phyloP scores from a whole-genome alignment of 768 basidiomycete genomes.

The Russula ochroleuca region DNA sequence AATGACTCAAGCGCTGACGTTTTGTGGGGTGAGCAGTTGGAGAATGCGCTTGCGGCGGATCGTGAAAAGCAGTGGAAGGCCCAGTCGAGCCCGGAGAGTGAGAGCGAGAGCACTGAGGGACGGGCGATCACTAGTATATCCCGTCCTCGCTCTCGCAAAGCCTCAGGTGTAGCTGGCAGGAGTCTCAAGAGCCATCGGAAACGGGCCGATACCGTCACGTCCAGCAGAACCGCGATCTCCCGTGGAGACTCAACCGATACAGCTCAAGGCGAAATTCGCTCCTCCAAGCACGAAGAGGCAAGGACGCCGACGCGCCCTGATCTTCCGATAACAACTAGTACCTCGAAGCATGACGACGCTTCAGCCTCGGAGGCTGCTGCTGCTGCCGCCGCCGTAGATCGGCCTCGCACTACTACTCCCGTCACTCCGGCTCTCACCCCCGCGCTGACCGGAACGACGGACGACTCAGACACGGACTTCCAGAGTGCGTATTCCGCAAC shows the following conservation, averaged over 20 bases:
- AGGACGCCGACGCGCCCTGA: conserved; percentile 18
- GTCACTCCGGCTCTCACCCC: conserved; percentile 28
- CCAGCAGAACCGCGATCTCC: conserved; percentile 38
- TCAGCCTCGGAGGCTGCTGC: not conserved
- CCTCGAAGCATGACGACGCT: not conserved
- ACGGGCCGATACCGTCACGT: conserved; percentile 59
- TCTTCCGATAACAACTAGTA: not conserved
- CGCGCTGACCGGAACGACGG: conserved; percentile 28
- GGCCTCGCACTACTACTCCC: conserved; percentile 13
- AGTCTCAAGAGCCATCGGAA: conserved; percentile 28
- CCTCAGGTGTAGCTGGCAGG: conserved; percentile 32
- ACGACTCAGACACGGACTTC: conserved; percentile 50
- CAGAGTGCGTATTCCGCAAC: conserved; percentile 72
- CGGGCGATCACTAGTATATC: conserved; percentile 16
- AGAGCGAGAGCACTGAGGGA: conserved; percentile 42
- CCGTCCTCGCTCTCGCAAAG: conserved; percentile 36
- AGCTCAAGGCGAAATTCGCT: conserved; percentile 32
- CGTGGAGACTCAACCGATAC: conserved; percentile 31
- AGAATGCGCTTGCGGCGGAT: conserved; percentile 65
- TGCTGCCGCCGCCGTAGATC: not conserved
- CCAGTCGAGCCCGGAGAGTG: conserved; percentile 49
- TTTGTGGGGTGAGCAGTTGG: conserved; percentile 48
- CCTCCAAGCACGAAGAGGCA: not conserved
- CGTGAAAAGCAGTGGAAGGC: conserved; percentile 41
- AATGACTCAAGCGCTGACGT: not conserved